A percentile compares a stretch with the other conserved stretches of the same genome.
Evolutionary conservation across 2,329 filamentous ascomycete genomes (phyloP).

Genomic region (Aotearoamyces nothofagi): DNA sequence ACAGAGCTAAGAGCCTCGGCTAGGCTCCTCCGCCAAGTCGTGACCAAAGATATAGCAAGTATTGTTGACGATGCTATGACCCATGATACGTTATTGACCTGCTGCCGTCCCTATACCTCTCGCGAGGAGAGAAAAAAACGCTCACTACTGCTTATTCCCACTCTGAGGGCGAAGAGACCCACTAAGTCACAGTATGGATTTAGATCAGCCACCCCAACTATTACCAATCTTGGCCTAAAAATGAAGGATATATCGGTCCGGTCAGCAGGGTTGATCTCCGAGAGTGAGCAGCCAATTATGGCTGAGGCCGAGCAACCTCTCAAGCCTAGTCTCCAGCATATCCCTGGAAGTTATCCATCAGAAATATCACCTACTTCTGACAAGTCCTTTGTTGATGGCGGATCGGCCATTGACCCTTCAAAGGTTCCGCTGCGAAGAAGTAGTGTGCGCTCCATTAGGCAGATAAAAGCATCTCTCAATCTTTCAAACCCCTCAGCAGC

Average conservation of each 20-base stretch:
- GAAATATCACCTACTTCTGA: neutral
- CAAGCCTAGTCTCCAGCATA: neutral
- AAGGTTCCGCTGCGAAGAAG: neutral
- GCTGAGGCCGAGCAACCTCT: neutral
- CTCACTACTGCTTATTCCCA: neutral
- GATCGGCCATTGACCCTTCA: neutral
- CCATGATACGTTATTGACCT: neutral
- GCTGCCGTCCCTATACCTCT: neutral
- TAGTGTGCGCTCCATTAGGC: neutral
- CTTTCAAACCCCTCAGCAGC: neutral
- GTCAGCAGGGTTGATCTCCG: neutral
- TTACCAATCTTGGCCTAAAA: neutral
- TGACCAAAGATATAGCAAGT: slow-evolving; percentile 1
- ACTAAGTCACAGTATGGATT: neutral
- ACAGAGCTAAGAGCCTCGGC: slow-evolving; percentile 4
- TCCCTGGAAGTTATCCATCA: slow-evolving; percentile 1
- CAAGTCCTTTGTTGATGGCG: no score
- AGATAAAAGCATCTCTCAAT: no score
- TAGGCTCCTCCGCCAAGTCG: slow-evolving; percentile 1
- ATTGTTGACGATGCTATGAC: slow-evolving; percentile 1
- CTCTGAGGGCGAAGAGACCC: neutral
- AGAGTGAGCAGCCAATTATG: neutral
- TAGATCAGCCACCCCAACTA: neutral
- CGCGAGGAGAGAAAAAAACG: neutral
- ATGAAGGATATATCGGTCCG: neutral